Conservation (phyloP, 1,284 basidiomycete genomes). For the Cystobasidiaceae sp. region DNA sequence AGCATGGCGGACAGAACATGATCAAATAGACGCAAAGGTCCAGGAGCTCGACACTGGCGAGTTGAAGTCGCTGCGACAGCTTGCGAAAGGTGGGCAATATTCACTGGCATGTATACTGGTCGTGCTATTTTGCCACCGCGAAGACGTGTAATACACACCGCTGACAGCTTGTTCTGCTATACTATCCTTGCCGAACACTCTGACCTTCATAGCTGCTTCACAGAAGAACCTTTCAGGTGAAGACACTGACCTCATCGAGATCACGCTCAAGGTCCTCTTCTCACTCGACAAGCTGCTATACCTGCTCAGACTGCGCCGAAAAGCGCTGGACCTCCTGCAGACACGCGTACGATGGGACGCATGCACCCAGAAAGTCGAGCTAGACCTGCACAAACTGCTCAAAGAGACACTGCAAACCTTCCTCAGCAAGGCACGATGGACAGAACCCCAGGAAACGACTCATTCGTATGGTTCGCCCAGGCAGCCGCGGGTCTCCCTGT, state of each 20-base stretch:
- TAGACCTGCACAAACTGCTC: neutral
- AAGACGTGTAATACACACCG: neutral
- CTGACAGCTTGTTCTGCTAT: neutral
- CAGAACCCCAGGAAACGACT: neutral
- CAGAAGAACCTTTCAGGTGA: slow-evolving; percentile 80
- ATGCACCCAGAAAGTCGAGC: neutral
- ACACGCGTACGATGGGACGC: slow-evolving; percentile 70
- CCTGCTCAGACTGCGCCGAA: slow-evolving; percentile 72
- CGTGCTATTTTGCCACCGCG: neutral
- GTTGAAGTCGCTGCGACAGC: slow-evolving; percentile 75
- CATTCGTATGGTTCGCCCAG: neutral
- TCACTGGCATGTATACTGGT: too few relatives aligned
- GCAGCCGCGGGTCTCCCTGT: neutral
- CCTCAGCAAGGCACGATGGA: slow-evolving; percentile 26
- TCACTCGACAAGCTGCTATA: slow-evolving; percentile 82
- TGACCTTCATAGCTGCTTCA: slow-evolving; percentile 64
- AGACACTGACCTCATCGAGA: slow-evolving; percentile 92
- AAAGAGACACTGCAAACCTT: neutral
- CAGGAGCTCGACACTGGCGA: slow-evolving; percentile 86
- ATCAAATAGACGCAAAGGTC: slow-evolving; percentile 81
- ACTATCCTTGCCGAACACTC: neutral
- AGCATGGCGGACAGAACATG: slow-evolving; percentile 56
- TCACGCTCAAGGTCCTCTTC: slow-evolving; percentile 84
- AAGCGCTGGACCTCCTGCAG: slow-evolving; percentile 66
- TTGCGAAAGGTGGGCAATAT: slow-evolving; percentile 76